These are phyloP conservation scores for Gamarada debralockiae DNA, from an alignment of 495 filamentous ascomycete genomes.

Conservation along the genomic window DNA sequence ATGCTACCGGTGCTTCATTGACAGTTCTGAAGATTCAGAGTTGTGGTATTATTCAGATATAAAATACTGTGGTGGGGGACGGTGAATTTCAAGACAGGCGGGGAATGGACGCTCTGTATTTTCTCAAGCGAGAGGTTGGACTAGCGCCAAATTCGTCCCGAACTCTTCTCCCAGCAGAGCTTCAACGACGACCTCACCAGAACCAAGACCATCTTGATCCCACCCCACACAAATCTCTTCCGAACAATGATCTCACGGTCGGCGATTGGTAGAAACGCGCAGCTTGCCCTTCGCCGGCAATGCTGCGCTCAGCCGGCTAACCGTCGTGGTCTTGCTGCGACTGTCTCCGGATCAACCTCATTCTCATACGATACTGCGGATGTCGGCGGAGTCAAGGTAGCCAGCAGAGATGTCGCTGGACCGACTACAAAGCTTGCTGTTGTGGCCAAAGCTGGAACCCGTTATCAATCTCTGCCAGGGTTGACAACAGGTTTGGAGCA, in stretches of 20 bases:
- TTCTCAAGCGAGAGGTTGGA: not conserved
- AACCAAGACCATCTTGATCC: conserved; percentile 6
- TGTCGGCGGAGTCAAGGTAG: conserved; percentile 82
- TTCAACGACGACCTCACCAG: conserved; percentile 5
- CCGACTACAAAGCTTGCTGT: conserved; percentile 87
- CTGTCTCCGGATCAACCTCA: conserved; percentile 63
- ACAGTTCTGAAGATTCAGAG: conserved; percentile 10
- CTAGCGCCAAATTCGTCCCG: not conserved
- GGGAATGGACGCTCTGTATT: too few relatives aligned
- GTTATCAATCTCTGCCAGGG: conserved; percentile 86
- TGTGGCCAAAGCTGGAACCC: conserved; percentile 87
- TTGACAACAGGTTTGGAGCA: conserved; percentile 85
- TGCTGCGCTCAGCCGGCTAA: conserved; percentile 50
- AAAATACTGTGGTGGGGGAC: conserved; percentile 20
- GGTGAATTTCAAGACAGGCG: not conserved
- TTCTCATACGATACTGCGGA: conserved; percentile 87
- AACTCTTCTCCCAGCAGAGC: conserved; percentile 2
- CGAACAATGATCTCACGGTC: conserved; percentile 81
- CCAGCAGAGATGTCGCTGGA: conserved; percentile 79
- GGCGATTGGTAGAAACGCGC: conserved; percentile 71
- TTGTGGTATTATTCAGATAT: conserved; percentile 1
- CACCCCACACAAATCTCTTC: conserved; percentile 32
- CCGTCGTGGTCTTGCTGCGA: conserved; percentile 75
- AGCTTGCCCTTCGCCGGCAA: conserved; percentile 67
- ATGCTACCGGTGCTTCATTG: conserved; percentile 62